A percentile compares a stretch with the other conserved stretches of the same genome.
Conservation (phyloP, 305 asterid species). For the Ajuga reptans region DNA sequence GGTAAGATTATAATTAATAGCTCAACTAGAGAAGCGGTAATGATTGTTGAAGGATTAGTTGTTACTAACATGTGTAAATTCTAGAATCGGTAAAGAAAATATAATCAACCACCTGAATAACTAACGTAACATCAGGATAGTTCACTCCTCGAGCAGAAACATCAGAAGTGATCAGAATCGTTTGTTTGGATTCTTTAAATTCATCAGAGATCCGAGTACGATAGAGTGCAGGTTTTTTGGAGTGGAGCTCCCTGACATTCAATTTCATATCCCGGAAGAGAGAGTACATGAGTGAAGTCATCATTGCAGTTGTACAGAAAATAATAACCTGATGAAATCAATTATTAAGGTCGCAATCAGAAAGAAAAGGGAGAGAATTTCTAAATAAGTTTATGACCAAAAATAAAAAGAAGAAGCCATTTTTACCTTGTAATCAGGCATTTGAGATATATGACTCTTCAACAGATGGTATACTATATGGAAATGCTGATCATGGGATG, state of each 20-base stretch:
- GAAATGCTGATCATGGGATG: slow-evolving; percentile 67
- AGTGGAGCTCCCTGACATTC: slow-evolving; percentile 74
- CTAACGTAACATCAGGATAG: slow-evolving; percentile 85
- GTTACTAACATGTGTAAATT: neutral
- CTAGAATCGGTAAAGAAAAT: neutral
- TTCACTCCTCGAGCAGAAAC: slow-evolving; percentile 78
- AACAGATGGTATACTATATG: slow-evolving; percentile 55
- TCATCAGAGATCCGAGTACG: slow-evolving; percentile 69
- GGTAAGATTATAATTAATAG: neutral
- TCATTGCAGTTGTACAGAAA: slow-evolving; percentile 75
- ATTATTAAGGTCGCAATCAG: neutral
- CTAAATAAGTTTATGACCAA: neutral
- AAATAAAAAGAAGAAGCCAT: slow-evolving; percentile 1
- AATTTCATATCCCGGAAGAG: slow-evolving; percentile 67
- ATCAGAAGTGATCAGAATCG: slow-evolving; percentile 65
- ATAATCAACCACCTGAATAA: slow-evolving; percentile 49
- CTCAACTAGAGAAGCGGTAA: neutral
- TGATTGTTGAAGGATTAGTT: neutral
- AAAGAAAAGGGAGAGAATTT: slow-evolving; percentile 8
- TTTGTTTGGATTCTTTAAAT: slow-evolving; percentile 67
- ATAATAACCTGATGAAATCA: slow-evolving; percentile 54
- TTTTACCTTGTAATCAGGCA: slow-evolving; percentile 61
- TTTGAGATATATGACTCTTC: slow-evolving; percentile 53
- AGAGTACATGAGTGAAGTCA: slow-evolving; percentile 74
- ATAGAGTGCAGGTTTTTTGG: slow-evolving; percentile 63